Evolutionary conservation across 176 grass and related monocot genomes (phyloP).

Genomic region (Oryza rufipogon): DNA sequence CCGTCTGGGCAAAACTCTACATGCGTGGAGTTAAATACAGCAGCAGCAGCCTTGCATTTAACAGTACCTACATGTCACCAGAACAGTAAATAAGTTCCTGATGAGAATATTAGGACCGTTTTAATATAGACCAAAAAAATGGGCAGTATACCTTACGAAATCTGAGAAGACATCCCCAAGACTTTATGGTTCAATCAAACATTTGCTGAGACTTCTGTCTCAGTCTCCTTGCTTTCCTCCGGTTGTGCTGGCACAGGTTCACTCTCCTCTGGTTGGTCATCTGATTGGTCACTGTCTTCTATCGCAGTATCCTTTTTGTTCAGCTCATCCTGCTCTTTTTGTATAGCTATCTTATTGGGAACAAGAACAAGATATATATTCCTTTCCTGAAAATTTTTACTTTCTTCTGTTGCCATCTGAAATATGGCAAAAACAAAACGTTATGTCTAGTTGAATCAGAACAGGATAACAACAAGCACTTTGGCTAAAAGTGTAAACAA

Average conservation of each 20-base stretch:
- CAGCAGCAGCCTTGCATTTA: constrained; percentile 13
- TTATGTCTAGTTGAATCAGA: constrained; percentile 6
- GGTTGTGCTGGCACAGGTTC: constrained; percentile 19
- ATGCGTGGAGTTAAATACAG: not conserved
- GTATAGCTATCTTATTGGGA: constrained; percentile 86
- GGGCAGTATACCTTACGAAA: constrained; percentile 38
- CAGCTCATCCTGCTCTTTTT: constrained; percentile 71
- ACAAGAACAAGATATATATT: constrained; percentile 82
- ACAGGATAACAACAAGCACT: not conserved
- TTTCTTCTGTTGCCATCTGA: constrained; percentile 86
- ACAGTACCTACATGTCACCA: constrained; percentile 30
- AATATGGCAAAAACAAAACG: constrained; percentile 37
- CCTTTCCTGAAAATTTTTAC: constrained; percentile 73
- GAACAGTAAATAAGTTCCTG: not conserved
- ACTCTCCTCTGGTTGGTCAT: constrained; percentile 36
- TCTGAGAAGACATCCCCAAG: not conserved
- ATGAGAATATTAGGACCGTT: not conserved
- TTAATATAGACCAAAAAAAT: not conserved
- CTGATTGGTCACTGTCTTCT: constrained; percentile 30
- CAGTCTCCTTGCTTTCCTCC: constrained; percentile 48
- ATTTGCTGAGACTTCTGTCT: constrained; percentile 62
- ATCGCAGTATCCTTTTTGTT: constrained; percentile 60
- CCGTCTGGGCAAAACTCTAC: not conserved
- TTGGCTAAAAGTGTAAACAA: constrained; percentile 15
- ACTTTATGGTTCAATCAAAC: constrained; percentile 54